Evolutionary conservation across 495 filamentous ascomycete species (phyloP), one percentile per base, ranked within the genome.

Genomic region (Penicillium maclennaniae): DNA sequence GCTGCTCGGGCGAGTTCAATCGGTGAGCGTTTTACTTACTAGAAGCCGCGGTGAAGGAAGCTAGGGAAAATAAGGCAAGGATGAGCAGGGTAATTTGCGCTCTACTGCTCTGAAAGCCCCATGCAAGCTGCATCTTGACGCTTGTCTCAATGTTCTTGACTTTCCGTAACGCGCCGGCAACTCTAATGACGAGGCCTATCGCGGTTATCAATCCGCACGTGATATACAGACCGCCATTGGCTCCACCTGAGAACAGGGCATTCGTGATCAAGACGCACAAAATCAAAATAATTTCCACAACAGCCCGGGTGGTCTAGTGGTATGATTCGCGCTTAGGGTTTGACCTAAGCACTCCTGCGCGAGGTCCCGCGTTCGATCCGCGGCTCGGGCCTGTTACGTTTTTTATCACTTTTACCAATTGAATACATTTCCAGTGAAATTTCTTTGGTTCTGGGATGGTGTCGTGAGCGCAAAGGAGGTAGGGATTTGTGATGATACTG

Each of bases 311-410:
- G 63, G 68, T 70, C 63, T 70, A 69, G 67, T 71, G 70, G 70
- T 73, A 73, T 73, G 67, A 73, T 73, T 73, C 70, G 69, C 69
- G 69, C 70, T 73, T 70, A 72, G 70, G 67, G 68, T 34, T 45
- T 14, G 9, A 40, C 38, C 38, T 40, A 40, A 40, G 38, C 38
- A 40, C 38, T 40, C 38, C 38, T 70, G 68, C 66, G 66, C 70
- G 69, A 74, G 68, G 68, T 69, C 66, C 70, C 69, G 69, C 64
- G 68, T 72, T 71, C 70, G 63, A 72, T 68, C 68, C 66, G 62
- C 66, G 66, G 67, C 57, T 62, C 63, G 64, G 66, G 63, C 65
- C 71, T 47, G 20, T 53, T 56, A 42, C 51, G 31, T 56, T 52
- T 48, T n/a, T n/a, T n/a, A n/a, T n/a, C n/a, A n/a, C n/a, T n/a